phyloP scores from a whole-genome alignment of 345 rosid genomes.

The Gossypium longicalyx region DNA sequence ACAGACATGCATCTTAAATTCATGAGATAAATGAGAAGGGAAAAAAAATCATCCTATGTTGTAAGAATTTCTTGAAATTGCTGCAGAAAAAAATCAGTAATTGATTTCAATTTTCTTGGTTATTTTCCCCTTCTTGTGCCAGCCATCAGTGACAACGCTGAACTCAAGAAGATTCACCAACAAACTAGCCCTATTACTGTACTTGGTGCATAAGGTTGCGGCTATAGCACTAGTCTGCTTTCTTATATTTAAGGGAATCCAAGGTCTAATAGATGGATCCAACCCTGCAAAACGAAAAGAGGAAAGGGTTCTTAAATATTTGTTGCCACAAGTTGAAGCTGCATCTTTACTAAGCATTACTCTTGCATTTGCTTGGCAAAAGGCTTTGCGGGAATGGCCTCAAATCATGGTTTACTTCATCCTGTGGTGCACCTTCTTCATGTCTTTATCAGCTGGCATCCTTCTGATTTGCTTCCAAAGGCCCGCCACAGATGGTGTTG shows the following conservation, averaged over 20 bases:
- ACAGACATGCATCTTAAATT: slow-evolving; percentile 9
- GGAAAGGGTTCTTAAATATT: slow-evolving; percentile 44
- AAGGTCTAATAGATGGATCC: slow-evolving; percentile 63
- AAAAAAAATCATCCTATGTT: neutral
- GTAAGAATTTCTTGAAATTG: neutral
- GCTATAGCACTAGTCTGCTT: slow-evolving; percentile 69
- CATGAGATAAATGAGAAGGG: slow-evolving; percentile 1
- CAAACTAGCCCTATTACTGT: slow-evolving; percentile 65
- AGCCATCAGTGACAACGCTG: slow-evolving; percentile 56
- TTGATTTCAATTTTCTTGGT: slow-evolving; percentile 6
- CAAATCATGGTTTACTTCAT: slow-evolving; percentile 77
- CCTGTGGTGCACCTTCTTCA: slow-evolving; percentile 67
- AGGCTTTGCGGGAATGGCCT: slow-evolving; percentile 75
- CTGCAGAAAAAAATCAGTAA: slow-evolving; percentile 10
- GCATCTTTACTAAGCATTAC: slow-evolving; percentile 76
- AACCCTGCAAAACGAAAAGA: slow-evolving; percentile 47
- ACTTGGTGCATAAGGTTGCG: slow-evolving; percentile 55
- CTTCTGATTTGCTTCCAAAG: slow-evolving; percentile 91
- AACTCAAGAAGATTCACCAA: slow-evolving; percentile 83
- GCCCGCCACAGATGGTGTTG: slow-evolving; percentile 77
- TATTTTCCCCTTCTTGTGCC: slow-evolving; percentile 11
- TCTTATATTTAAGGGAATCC: slow-evolving; percentile 82
- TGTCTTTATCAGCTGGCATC: slow-evolving; percentile 77
- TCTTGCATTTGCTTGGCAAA: slow-evolving; percentile 87
- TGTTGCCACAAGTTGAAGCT: slow-evolving; percentile 87